Evolutionary conservation across 2,329 filamentous ascomycete genomes (phyloP).

Genomic region (Botrytis medusae): DNA sequence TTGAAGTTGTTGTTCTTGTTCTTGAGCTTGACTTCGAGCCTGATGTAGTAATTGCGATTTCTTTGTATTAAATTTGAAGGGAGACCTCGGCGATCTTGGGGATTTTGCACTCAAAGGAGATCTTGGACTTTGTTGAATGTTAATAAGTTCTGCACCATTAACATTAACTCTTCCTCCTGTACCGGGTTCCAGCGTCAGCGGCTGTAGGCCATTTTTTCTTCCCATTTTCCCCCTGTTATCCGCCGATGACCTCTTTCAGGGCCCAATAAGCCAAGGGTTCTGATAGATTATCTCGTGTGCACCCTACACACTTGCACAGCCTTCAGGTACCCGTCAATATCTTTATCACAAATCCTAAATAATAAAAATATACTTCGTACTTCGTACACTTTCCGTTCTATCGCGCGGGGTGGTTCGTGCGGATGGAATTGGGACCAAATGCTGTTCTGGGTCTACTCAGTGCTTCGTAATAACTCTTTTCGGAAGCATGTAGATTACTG

Average conservation of each 20-base stretch:
- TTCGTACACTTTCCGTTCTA: conserved; percentile 18
- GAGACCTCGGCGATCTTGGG: conserved; percentile 37
- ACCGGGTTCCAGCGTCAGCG: conserved; percentile 35
- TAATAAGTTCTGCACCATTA: conserved; percentile 20
- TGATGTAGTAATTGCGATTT: conserved; percentile 27
- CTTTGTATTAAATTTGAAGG: conserved; percentile 37
- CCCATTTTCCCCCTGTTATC: conserved; percentile 34
- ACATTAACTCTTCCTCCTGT: conserved; percentile 24
- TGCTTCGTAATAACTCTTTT: conserved; percentile 9
- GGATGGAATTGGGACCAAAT: conserved; percentile 15
- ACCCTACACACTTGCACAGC: conserved; percentile 28
- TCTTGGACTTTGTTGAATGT: conserved; percentile 27
- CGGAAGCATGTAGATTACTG: background rate
- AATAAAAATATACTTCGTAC: conserved; percentile 24
- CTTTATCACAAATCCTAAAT: conserved; percentile 29
- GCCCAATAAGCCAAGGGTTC: conserved; percentile 19
- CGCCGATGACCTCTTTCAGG: conserved; percentile 24
- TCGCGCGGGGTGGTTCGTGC: conserved; percentile 27
- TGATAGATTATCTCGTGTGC: conserved; percentile 29
- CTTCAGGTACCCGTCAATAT: conserved; percentile 27
- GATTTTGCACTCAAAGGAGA: conserved; percentile 34
- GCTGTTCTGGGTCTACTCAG: conserved; percentile 8
- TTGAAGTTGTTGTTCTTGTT: background rate
- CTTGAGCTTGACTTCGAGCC: background rate
- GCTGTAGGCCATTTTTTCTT: conserved; percentile 37